These are phyloP conservation scores for Asterophora lycoperdoides DNA, from an alignment of 768 basidiomycete genomes.

Conservation along the genomic window DNA sequence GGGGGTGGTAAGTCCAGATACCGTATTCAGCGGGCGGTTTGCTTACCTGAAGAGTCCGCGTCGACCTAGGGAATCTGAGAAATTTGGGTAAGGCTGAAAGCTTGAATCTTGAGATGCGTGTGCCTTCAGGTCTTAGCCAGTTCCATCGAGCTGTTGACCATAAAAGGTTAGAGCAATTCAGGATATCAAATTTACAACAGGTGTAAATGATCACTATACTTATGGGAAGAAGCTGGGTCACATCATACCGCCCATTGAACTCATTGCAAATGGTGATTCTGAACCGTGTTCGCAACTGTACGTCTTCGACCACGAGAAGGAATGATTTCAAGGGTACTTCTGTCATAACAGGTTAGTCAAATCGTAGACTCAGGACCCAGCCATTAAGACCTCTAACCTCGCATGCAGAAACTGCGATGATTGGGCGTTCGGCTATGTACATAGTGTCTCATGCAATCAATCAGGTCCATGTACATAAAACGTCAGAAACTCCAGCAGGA, in stretches of 20 bases:
- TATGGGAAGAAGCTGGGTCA: conserved; percentile 22
- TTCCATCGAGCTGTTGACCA: conserved; percentile 30
- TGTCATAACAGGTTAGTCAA: conserved; percentile 12
- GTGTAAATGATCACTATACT: conserved; percentile 21
- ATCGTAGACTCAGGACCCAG: conserved; percentile 12
- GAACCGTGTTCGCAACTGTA: conserved; percentile 9
- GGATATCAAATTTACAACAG: conserved; percentile 23
- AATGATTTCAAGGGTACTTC: conserved; percentile 13
- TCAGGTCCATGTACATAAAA: conserved; percentile 18
- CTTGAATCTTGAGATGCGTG: conserved; percentile 38
- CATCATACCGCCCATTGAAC: conserved; percentile 7
- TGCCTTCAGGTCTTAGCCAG: conserved; percentile 38
- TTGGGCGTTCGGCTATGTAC: too few species aligned
- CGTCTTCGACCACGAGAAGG: conserved; percentile 12
- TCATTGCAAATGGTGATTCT: conserved; percentile 13
- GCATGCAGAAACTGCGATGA: conserved; percentile 12
- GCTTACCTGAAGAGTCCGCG: conserved; percentile 35
- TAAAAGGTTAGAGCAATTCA: conserved; percentile 36
- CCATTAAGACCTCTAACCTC: conserved; percentile 16
- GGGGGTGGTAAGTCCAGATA: conserved; percentile 14
- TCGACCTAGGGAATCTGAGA: conserved; percentile 24
- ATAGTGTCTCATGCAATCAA: conserved; percentile 15
- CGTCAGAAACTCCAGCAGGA: conserved; percentile 10
- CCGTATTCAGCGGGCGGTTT: conserved; percentile 24
- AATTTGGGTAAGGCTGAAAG: conserved; percentile 30